Percentiles rank a stretch among this genome's conserved stretches.
phyloP scores from a whole-genome alignment of 78 protist genomes.

The Dictyostelium purpureum region DNA sequence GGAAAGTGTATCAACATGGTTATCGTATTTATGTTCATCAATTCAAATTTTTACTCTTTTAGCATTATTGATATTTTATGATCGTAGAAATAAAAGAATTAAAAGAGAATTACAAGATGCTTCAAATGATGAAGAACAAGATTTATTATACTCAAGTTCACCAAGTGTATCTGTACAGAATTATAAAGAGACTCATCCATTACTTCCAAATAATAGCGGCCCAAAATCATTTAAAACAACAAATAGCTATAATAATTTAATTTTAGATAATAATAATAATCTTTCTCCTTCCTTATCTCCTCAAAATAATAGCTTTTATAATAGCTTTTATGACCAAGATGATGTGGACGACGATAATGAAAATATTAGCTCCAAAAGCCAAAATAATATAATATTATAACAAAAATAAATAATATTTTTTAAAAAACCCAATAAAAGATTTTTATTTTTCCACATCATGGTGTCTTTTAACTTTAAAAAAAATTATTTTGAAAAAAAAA shows the following conservation, averaged over 20 bases:
- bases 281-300: neutral
- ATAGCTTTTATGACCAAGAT: neutral
- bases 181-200: conserved; percentile 8
- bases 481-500: no score
- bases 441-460: no score
- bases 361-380: no score
- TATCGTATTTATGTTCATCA: conserved; percentile 56
- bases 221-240: no score
- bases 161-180: neutral
- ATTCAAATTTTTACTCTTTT: conserved; percentile 42
- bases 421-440: neutral
- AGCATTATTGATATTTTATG: conserved; percentile 24
- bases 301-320: neutral
- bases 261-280: neutral
- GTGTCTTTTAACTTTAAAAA: no score
- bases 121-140: neutral
- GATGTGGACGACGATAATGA: no score
- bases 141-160: neutral
- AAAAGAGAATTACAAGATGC: neutral
- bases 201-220: neutral
- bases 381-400: neutral
- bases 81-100: conserved; percentile 13
- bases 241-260: neutral
- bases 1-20: conserved; percentile 75
- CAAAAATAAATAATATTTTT: neutral